Evolutionary conservation across 768 basidiomycete genomes (phyloP).

Genomic region (Tulasnella sp.): DNA sequence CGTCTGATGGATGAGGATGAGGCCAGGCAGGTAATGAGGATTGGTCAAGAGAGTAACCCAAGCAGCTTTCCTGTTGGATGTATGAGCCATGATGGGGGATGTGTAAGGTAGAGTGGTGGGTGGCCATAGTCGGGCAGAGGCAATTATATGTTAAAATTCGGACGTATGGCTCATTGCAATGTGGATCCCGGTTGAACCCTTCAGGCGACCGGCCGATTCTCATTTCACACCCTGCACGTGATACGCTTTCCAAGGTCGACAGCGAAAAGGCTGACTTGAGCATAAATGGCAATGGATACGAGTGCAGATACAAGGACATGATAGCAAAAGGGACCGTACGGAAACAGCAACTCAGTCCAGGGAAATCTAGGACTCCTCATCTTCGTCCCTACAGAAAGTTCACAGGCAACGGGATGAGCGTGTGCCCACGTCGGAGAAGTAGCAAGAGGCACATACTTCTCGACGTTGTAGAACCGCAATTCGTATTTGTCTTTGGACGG

Average conservation of each 20-base stretch:
- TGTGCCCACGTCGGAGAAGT: slow-evolving; percentile 13
- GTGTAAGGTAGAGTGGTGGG: not conserved
- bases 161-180: too few relatives aligned
- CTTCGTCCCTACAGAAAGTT: slow-evolving; percentile 8
- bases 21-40: slow-evolving; percentile 43
- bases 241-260: too few relatives aligned
- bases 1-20: slow-evolving; percentile 47
- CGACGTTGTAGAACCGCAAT: slow-evolving; percentile 89
- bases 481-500: slow-evolving; percentile 88
- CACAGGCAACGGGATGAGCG: slow-evolving; percentile 2
- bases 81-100: not conserved
- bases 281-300: not conserved
- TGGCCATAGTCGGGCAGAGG: not conserved
- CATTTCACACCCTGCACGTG: too few relatives aligned
- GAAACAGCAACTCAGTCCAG: not conserved
- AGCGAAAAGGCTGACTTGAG: too few relatives aligned
- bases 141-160: not conserved
- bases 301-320: slow-evolving; percentile 1
- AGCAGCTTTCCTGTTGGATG: slow-evolving; percentile 26
- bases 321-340: not conserved
- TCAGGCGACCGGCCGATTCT: too few relatives aligned
- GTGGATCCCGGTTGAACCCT: too few relatives aligned
- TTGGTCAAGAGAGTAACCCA: slow-evolving; percentile 74
- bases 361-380: slow-evolving; percentile 11
- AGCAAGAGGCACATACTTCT: slow-evolving; percentile 33